phyloP scores from a whole-genome alignment of 768 basidiomycete genomes.

The Podaxis mareebaensis region DNA sequence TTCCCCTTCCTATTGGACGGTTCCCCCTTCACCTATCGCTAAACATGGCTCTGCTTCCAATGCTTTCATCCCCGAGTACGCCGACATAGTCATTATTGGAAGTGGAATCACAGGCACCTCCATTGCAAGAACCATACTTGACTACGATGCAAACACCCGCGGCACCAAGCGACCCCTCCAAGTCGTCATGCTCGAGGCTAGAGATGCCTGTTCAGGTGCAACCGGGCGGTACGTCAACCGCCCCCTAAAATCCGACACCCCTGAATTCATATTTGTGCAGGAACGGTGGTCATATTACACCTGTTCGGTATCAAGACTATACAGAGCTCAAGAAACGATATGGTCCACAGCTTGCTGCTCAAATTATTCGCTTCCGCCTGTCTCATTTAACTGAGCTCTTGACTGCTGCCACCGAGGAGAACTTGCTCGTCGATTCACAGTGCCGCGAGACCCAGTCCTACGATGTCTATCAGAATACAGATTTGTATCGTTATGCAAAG shows the following conservation, averaged over 20 bases:
- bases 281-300: slow-evolving; percentile 72
- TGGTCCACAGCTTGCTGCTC: slow-evolving; percentile 47
- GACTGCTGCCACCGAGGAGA: slow-evolving; percentile 53
- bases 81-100: slow-evolving; percentile 73
- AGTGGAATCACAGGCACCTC: slow-evolving; percentile 77
- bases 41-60: slow-evolving; percentile 27
- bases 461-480: slow-evolving; percentile 52
- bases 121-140: slow-evolving; percentile 55
- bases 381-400: slow-evolving; percentile 54
- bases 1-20: slow-evolving; percentile 64
- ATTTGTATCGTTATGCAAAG: slow-evolving; percentile 44
- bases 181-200: slow-evolving; percentile 79
- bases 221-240: slow-evolving; percentile 57
- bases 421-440: slow-evolving; percentile 52
- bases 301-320: slow-evolving; percentile 63
- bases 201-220: slow-evolving; percentile 75
- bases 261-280: slow-evolving; percentile 31
- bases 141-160: slow-evolving; percentile 25
- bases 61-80: slow-evolving; percentile 40
- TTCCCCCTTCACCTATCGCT: slow-evolving; percentile 51
- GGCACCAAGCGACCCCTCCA: slow-evolving; percentile 29
- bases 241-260: background rate
- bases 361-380: slow-evolving; percentile 61
- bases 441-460: slow-evolving; percentile 57
- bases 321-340: slow-evolving; percentile 40